These are phyloP conservation scores for Rhodotorula babjevae DNA, from an alignment of 768 basidiomycete genomes.

Conservation along the genomic window DNA sequence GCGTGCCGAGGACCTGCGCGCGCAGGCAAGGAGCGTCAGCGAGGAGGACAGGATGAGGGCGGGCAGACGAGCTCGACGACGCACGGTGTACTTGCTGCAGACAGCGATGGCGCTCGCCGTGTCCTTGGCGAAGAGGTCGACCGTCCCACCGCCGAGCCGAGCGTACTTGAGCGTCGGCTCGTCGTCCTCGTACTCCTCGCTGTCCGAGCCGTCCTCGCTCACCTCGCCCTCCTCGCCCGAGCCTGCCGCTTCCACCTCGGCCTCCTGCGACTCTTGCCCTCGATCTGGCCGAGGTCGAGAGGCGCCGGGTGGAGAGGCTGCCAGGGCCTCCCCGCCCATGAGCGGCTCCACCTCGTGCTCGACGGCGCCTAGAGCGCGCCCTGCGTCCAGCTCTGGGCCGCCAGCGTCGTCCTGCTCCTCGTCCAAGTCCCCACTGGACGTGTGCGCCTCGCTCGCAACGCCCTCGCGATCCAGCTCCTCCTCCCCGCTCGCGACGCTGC, in stretches of 20 bases:
- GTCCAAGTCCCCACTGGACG: conserved; percentile 36
- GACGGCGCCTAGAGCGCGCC: no score
- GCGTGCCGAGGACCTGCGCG: conserved; percentile 78
- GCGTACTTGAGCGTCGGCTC: conserved; percentile 90
- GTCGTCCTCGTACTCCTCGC: conserved; percentile 59
- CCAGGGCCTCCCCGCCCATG: not conserved
- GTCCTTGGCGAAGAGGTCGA: conserved; percentile 79
- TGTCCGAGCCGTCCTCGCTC: conserved; percentile 42
- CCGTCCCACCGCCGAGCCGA: conserved; percentile 65
- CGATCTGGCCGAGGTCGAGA: not conserved
- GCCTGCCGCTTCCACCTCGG: not conserved
- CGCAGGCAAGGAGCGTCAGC: not conserved
- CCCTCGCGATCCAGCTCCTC: conserved; percentile 21
- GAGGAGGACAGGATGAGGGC: not conserved
- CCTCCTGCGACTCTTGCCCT: not conserved
- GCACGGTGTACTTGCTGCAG: conserved; percentile 67
- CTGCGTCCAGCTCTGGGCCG: not conserved
- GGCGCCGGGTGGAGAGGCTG: no score
- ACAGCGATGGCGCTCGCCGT: conserved; percentile 77
- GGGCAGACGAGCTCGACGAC: conserved; percentile 23
- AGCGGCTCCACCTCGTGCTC: not conserved
- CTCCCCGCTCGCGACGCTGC: not conserved
- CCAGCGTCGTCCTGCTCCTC: not conserved
- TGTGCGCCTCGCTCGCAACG: no score
- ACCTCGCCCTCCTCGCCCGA: not conserved